Conservation (phyloP, 2,329 filamentous ascomycete genomes). For the Alternaria infectoria region DNA sequence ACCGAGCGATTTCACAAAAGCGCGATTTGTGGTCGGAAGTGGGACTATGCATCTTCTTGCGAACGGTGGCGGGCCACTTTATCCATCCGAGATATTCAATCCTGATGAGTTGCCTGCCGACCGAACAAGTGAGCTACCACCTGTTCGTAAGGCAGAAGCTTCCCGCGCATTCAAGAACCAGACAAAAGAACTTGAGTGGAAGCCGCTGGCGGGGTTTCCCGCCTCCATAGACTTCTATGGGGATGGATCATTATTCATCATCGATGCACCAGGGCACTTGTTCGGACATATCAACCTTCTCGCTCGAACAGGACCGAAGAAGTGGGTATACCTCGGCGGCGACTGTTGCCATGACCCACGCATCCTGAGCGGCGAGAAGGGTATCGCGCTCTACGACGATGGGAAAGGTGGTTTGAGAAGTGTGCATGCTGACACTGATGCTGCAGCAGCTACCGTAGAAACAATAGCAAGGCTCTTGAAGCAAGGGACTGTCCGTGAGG, state of each 20-base stretch:
- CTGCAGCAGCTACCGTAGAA: conserved; percentile 53
- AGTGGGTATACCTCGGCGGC: conserved; percentile 59
- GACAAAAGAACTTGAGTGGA: conserved; percentile 45
- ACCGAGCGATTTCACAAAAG: conserved; percentile 57
- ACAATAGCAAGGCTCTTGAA: conserved; percentile 49
- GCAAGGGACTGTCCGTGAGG: conserved; percentile 24
- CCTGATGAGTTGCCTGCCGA: conserved; percentile 50
- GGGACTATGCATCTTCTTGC: conserved; percentile 38
- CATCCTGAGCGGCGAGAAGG: conserved; percentile 59
- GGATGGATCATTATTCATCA: conserved; percentile 56
- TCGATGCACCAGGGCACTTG: conserved; percentile 60
- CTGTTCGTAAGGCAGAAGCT: conserved; percentile 23
- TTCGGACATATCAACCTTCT: conserved; percentile 61
- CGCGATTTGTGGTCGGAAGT: conserved; percentile 59
- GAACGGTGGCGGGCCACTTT: conserved; percentile 37
- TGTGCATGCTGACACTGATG: conserved; percentile 58
- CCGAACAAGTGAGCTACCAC: conserved; percentile 54
- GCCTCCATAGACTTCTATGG: conserved; percentile 55
- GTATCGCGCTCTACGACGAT: conserved; percentile 59
- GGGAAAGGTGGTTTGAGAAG: conserved; percentile 54
- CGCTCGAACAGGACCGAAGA: conserved; percentile 46
- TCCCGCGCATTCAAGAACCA: conserved; percentile 24
- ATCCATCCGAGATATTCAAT: conserved; percentile 55
- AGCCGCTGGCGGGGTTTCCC: conserved; percentile 53
- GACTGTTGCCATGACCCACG: conserved; percentile 62